Percentiles rank a stretch among this genome's conserved stretches.
phyloP scores from a whole-genome alignment of 2,329 filamentous ascomycete genomes.

The Trichoderma oligosporum region DNA sequence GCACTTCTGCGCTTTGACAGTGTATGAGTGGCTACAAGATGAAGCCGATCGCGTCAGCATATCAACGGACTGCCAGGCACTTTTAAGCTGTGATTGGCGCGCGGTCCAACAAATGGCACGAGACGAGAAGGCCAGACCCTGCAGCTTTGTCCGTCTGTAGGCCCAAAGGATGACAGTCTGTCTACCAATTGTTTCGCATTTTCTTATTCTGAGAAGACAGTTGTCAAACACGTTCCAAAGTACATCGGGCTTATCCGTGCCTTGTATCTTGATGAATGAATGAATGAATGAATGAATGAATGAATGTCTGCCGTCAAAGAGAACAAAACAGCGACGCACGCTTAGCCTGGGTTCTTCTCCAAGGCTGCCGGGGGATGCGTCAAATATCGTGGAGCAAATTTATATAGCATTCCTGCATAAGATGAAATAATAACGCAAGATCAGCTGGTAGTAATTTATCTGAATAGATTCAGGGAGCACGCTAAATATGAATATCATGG shows the following conservation, averaged over 20 bases:
- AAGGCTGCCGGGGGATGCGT: too few species aligned
- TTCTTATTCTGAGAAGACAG: background rate
- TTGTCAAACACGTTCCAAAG: too few species aligned
- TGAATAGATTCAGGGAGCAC: background rate
- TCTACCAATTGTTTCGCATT: background rate
- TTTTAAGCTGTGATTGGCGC: conserved; percentile 13
- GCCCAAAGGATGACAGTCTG: background rate
- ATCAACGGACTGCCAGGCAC: conserved; percentile 17
- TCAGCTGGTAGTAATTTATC: background rate
- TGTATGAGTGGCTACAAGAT: background rate
- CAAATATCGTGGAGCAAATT: too few species aligned
- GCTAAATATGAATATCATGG: background rate
- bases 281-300: too few species aligned
- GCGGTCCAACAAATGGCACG: background rate
- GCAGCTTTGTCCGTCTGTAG: background rate
- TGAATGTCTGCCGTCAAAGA: too few species aligned
- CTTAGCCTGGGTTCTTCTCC: too few species aligned
- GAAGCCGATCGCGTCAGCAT: conserved; percentile 13
- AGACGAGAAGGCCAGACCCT: too few species aligned
- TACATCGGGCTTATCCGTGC: too few species aligned
- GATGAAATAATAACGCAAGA: background rate
- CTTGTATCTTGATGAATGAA: too few species aligned
- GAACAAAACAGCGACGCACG: too few species aligned
- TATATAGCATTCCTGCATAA: background rate
- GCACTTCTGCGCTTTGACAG: background rate